phyloP scores from a whole-genome alignment of 345 rosid genomes.

The Gossypium thurberi region DNA sequence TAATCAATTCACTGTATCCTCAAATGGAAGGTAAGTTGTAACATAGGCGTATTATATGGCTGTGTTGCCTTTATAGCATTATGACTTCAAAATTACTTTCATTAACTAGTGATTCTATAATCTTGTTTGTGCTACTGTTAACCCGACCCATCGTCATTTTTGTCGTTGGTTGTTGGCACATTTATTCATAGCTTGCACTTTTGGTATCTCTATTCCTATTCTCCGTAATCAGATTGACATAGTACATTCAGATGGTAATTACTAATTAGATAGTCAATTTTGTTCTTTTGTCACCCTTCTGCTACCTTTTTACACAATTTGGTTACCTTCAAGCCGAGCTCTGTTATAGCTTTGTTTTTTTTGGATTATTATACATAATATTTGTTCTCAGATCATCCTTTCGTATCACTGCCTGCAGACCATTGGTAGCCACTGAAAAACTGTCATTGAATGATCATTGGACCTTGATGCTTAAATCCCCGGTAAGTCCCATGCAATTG shows the following conservation, averaged over 20 bases:
- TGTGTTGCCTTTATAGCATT: neutral
- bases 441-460: constrained; percentile 10
- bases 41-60: neutral
- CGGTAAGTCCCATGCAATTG: constrained; percentile 14
- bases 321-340: neutral
- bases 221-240: neutral
- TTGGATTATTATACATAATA: neutral
- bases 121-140: neutral
- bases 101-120: neutral
- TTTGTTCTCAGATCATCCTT: neutral
- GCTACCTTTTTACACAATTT: neutral
- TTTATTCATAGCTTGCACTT: neutral
- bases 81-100: neutral
- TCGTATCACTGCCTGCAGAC: constrained; percentile 26
- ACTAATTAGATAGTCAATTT: neutral
- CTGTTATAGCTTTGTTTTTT: neutral
- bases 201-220: neutral
- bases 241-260: neutral
- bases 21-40: constrained; percentile 30
- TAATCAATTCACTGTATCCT: constrained; percentile 29
- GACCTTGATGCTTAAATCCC: constrained; percentile 15
- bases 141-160: neutral
- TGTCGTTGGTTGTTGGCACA: neutral
- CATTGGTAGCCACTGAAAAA: constrained; percentile 30
- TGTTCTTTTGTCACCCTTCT: neutral